Conservation (phyloP, 2,329 filamentous ascomycete species). For the Ceratocystis ficicola region DNA sequence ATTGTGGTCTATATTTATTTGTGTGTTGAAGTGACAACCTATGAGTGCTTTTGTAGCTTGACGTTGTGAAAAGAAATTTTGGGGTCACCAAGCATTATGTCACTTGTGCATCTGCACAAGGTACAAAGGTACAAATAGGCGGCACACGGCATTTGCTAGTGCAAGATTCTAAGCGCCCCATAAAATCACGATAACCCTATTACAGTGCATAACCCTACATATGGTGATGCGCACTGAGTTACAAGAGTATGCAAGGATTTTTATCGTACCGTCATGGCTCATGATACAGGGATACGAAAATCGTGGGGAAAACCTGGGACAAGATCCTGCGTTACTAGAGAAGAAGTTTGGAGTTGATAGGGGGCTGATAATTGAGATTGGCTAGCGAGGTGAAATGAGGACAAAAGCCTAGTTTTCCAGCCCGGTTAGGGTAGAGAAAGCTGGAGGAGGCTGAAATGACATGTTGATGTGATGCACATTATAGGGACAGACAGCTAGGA, state of each 20-base stretch:
- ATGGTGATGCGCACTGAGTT: neutral
- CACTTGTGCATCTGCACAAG: neutral
- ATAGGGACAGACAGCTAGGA: too few species aligned
- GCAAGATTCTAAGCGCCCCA: neutral
- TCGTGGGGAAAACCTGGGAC: slow-evolving; percentile 3
- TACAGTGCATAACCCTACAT: neutral
- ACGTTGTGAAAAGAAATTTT: neutral
- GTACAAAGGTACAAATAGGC: neutral
- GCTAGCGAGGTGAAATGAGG: neutral
- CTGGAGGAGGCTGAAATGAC: too few species aligned
- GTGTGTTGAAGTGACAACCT: neutral
- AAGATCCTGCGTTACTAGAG: neutral
- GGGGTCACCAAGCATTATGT: neutral
- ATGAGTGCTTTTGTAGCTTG: neutral
- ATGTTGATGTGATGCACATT: too few species aligned
- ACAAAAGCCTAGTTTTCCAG: too few species aligned
- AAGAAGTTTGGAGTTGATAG: neutral
- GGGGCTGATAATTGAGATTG: neutral
- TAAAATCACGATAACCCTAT: neutral
- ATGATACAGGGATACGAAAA: neutral
- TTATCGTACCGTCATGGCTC: neutral
- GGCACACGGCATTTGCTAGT: neutral
- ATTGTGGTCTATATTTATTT: neutral
- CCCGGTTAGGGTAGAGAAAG: too few species aligned
- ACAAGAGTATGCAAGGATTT: neutral